A percentile compares a stretch with the other conserved stretches of the same genome.
Conservation (phyloP, 2,329 filamentous ascomycete genomes). For the Xenoacremonium recifei region DNA sequence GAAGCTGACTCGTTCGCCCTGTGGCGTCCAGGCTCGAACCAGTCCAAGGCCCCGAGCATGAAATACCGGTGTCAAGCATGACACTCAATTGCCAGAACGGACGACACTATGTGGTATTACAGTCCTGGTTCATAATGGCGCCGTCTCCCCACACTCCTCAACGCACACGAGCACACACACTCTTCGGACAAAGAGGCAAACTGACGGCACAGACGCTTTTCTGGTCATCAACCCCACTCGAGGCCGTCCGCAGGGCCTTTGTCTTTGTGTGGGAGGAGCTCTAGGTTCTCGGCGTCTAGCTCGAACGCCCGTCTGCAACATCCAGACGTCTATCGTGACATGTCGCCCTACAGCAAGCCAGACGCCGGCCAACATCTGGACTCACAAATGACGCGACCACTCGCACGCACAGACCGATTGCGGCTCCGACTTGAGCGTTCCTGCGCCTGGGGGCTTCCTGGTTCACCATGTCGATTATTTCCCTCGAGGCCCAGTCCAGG, state of each 20-base stretch:
- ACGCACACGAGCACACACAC: slow-evolving; percentile 1
- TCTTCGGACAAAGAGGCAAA: background rate
- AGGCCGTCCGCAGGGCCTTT: too few relatives aligned
- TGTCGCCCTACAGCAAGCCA: background rate
- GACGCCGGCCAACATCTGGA: too few relatives aligned
- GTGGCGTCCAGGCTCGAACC: background rate
- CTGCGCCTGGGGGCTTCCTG: slow-evolving; percentile 2
- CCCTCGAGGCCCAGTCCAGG: background rate
- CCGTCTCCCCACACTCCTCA: background rate
- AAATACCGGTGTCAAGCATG: background rate
- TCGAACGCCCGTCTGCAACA: slow-evolving; percentile 1
- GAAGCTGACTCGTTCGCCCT: slow-evolving; percentile 13
- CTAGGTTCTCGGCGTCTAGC: background rate
- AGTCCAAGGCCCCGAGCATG: background rate
- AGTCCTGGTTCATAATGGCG: too few relatives aligned
- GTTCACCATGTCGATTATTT: background rate
- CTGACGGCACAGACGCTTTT: too few relatives aligned
- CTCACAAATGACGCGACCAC: slow-evolving; percentile 4
- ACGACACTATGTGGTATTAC: background rate
- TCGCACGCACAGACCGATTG: slow-evolving; percentile 5
- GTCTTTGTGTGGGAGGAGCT: too few relatives aligned
- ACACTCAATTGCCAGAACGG: background rate
- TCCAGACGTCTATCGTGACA: background rate
- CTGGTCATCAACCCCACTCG: too few relatives aligned
- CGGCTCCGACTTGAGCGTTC: slow-evolving; percentile 3